Evolutionary conservation across 2,329 filamentous ascomycete species (phyloP).

Genomic region (Venturia nashicola): DNA sequence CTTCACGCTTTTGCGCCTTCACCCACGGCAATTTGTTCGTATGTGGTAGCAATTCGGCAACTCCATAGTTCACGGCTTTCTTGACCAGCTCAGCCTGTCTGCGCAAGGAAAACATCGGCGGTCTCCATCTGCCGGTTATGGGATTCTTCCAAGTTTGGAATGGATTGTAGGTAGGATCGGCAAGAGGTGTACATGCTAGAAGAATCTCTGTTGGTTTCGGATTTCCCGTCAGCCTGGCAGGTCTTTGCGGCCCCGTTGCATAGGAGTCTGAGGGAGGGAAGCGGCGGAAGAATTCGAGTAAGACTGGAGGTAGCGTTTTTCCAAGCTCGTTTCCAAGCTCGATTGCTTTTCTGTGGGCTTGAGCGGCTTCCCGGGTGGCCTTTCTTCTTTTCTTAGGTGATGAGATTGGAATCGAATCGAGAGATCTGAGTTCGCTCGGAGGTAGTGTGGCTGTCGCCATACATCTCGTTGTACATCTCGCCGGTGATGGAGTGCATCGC

Average conservation of each 20-base stretch:
- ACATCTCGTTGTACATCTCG: neutral
- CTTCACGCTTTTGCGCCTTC: conserved; percentile 57
- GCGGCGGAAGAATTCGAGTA: conserved; percentile 78
- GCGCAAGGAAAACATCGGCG: conserved; percentile 70
- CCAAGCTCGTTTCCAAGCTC: conserved; percentile 54
- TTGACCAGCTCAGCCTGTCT: conserved; percentile 87
- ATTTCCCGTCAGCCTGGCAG: conserved; percentile 20
- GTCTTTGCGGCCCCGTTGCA: conserved; percentile 34
- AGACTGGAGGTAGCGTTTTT: conserved; percentile 60
- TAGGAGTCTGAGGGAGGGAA: conserved; percentile 54
- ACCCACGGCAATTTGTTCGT: conserved; percentile 64
- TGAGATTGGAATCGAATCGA: conserved; percentile 1
- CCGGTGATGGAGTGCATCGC: neutral
- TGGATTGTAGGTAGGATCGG: conserved; percentile 43
- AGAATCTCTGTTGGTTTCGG: conserved; percentile 14
- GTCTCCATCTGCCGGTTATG: conserved; percentile 68
- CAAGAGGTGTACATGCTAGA: conserved; percentile 15
- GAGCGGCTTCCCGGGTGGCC: neutral
- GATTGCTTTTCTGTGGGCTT: conserved; percentile 26
- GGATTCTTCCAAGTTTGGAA: conserved; percentile 73
- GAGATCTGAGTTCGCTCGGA: conserved; percentile 13
- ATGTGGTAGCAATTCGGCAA: conserved; percentile 68
- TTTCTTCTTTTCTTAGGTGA: neutral
- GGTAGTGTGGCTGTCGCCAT: conserved; percentile 6
- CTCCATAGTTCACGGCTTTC: conserved; percentile 63